Conservation (phyloP, 2,329 filamentous ascomycete genomes). For the Clonostachys sp. region DNA sequence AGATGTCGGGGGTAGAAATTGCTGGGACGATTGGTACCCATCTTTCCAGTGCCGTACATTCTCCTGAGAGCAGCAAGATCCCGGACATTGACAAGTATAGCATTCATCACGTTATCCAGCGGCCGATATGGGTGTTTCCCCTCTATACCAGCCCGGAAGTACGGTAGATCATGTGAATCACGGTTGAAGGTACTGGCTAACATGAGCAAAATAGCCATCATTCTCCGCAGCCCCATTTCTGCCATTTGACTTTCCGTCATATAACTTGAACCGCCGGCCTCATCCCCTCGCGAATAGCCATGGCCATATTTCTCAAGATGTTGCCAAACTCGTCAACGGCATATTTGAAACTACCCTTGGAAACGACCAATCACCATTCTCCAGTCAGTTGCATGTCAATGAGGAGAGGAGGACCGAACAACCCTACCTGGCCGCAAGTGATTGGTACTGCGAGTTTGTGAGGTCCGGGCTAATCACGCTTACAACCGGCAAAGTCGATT, state of each 20-base stretch:
- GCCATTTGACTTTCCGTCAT: constrained; percentile 68
- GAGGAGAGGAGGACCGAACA: constrained; percentile 40
- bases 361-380: constrained; percentile 49
- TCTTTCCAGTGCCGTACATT: constrained; percentile 58
- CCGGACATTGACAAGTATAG: constrained; percentile 42
- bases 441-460: constrained; percentile 71
- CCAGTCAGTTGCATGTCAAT: constrained; percentile 29
- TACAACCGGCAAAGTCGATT: constrained; percentile 37
- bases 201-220: constrained; percentile 30
- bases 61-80: constrained; percentile 36
- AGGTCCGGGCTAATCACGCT: constrained; percentile 56
- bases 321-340: constrained; percentile 47
- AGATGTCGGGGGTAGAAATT: constrained; percentile 79
- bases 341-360: constrained; percentile 44
- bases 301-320: constrained; percentile 57
- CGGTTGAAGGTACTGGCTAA: background rate
- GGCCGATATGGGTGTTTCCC: constrained; percentile 70
- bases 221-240: constrained; percentile 56
- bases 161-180: constrained; percentile 7
- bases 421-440: constrained; percentile 64
- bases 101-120: constrained; percentile 65
- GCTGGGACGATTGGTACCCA: constrained; percentile 68
- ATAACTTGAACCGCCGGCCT: constrained; percentile 62
- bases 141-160: constrained; percentile 48
- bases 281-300: constrained; percentile 56